Evolutionary conservation across 1,284 basidiomycete species (phyloP), one percentile per base, ranked within the genome.

Genomic region (Cryptococcus sp.): DNA sequence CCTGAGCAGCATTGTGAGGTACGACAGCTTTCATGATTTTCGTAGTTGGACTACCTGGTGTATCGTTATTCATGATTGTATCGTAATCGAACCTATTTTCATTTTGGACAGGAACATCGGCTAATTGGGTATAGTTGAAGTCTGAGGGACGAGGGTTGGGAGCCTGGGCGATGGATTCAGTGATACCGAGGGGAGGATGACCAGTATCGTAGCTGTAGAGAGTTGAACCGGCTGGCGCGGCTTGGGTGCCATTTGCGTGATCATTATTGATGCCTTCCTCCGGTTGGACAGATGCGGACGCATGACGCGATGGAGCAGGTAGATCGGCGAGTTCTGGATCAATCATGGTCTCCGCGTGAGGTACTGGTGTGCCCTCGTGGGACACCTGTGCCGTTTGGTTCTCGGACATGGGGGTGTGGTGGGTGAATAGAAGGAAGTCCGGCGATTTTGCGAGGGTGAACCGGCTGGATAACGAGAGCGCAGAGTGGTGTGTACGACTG

Each of bases 21-120:
- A 69, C 71, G 24, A 72, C 69, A 7, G 67, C 69, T 31, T 67
- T 54, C 56, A 73, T 64, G 18, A 71, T 53, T 48, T 68, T 67
- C 3, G 64, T 61, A 11, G 66, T 68, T 1, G 71, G 71, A 45
- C 66, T 69, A n/a, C 71, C 71, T 3, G 69, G 71, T 44, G 62
- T 62, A 18, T 53, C 62, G 32, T 67, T 66, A n/a, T 49, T 53
- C 39, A 62, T 56, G 19, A 67, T 55, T 7, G 62, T 63, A 10
- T 61, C 52, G 2, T 64, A 50, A 39, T 71, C 69, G 31, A 68
- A 56, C 10, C 57, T 60, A 21, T 62, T 63, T 39, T 66, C 61
- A 25, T 58, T 56, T n/a, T 53, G 56, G 22, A 67, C 52, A 22
- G 66, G 66, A 14, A 63, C 48, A 2, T 62, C 61, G 21, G 43